phyloP scores from a whole-genome alignment of 2,329 filamentous ascomycete species.

The Microsporum canis region DNA sequence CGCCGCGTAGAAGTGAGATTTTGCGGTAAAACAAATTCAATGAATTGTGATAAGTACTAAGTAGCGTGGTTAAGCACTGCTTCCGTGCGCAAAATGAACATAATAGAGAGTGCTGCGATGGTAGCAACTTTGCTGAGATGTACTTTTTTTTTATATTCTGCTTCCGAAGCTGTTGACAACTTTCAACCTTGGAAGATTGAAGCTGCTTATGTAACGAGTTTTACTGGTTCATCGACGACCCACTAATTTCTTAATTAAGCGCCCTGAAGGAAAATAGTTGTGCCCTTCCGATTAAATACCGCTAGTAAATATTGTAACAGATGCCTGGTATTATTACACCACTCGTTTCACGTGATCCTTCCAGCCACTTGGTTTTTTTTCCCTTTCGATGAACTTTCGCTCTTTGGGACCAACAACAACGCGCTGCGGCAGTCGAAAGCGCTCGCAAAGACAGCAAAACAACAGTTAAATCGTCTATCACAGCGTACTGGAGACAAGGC shows the following conservation, averaged over 20 bases:
- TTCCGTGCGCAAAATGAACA: background rate
- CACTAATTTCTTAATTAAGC: background rate
- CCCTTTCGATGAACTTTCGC: background rate
- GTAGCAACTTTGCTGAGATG: background rate
- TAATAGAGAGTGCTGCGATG: background rate
- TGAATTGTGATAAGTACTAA: background rate
- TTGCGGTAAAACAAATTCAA: background rate
- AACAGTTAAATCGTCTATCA: background rate
- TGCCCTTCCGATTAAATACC: background rate
- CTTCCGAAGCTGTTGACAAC: background rate
- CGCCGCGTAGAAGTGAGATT: background rate
- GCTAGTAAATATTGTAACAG: background rate
- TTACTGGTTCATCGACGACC: background rate
- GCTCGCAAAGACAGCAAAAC: background rate
- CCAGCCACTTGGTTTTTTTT: conserved; percentile 2
- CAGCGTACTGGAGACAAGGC: background rate
- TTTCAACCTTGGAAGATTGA: background rate
- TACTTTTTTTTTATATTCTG: background rate
- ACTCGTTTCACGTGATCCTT: background rate
- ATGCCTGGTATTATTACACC: background rate
- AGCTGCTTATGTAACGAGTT: background rate
- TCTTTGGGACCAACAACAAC: background rate
- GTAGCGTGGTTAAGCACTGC: background rate
- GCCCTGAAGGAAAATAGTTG: background rate
- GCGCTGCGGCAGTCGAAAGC: background rate